These are phyloP conservation scores for Curvularia sp. DNA, from an alignment of 2,329 filamentous ascomycete genomes.

Conservation along the genomic window DNA sequence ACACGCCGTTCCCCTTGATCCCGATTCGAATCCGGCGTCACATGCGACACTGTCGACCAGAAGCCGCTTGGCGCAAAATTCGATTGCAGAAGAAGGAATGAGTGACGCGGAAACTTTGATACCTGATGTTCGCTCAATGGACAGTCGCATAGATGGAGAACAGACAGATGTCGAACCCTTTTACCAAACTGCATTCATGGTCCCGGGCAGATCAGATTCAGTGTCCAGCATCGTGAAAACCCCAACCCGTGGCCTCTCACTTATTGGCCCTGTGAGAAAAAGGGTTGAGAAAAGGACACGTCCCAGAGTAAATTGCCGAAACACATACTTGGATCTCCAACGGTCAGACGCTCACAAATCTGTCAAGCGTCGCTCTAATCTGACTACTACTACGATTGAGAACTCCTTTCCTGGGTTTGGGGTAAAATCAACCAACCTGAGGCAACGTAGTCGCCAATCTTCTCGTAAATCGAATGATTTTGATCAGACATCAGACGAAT, in stretches of 20 bases:
- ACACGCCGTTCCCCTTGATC: neutral
- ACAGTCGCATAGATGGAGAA: slow-evolving; percentile 27
- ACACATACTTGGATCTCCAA: slow-evolving; percentile 22
- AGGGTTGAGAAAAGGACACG: slow-evolving; percentile 29
- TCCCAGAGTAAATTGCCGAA: slow-evolving; percentile 20
- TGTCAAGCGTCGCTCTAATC: slow-evolving; percentile 25
- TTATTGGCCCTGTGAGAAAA: slow-evolving; percentile 36
- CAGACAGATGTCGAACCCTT: slow-evolving; percentile 29
- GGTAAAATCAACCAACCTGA: slow-evolving; percentile 1
- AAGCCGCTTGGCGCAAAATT: slow-evolving; percentile 10
- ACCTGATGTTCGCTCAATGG: slow-evolving; percentile 30
- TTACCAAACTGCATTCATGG: slow-evolving; percentile 13
- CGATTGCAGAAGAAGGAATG: slow-evolving; percentile 35
- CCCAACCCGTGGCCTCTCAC: slow-evolving; percentile 39
- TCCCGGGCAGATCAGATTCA: slow-evolving; percentile 28
- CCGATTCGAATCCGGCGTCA: neutral
- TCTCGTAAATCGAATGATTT: slow-evolving; percentile 1
- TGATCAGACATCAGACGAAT: slow-evolving; percentile 6
- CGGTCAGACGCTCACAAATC: slow-evolving; percentile 40
- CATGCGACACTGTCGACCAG: neutral
- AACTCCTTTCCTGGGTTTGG: neutral
- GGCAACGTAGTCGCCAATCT: slow-evolving; percentile 4
- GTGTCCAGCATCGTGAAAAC: slow-evolving; percentile 40
- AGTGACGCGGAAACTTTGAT: slow-evolving; percentile 43
- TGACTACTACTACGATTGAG: neutral